Evolutionary conservation across 2,329 filamentous ascomycete genomes (phyloP).

Genomic region (Cladosporium oxysporum): DNA sequence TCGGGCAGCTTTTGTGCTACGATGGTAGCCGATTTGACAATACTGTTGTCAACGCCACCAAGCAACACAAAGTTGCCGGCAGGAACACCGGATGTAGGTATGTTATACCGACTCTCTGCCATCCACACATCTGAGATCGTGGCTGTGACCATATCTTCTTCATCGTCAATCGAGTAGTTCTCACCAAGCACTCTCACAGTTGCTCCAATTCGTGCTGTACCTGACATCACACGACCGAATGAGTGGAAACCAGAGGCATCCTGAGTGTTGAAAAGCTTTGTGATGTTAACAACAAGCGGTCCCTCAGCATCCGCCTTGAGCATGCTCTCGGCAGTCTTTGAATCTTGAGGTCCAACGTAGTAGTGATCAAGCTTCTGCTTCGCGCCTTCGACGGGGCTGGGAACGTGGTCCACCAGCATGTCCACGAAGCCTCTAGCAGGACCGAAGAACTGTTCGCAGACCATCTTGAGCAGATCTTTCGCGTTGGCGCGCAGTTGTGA

Average conservation of each 20-base stretch:
- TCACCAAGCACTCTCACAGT: slow-evolving; percentile 91
- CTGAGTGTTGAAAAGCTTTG: slow-evolving; percentile 86
- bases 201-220: slow-evolving; percentile 77
- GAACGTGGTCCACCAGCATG: slow-evolving; percentile 88
- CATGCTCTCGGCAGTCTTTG: slow-evolving; percentile 78
- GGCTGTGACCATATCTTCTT: slow-evolving; percentile 92
- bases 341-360: slow-evolving; percentile 88
- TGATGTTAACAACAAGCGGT: slow-evolving; percentile 85
- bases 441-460: slow-evolving; percentile 95
- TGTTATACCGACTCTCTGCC: slow-evolving; percentile 88
- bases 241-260: slow-evolving; percentile 92
- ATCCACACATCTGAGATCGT: slow-evolving; percentile 87
- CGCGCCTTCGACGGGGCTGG: slow-evolving; percentile 79
- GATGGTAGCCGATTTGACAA: slow-evolving; percentile 94
- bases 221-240: slow-evolving; percentile 89
- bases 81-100: slow-evolving; percentile 86
- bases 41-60: slow-evolving; percentile 92
- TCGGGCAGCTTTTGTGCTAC: slow-evolving; percentile 78
- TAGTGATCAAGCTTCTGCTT: slow-evolving; percentile 77
- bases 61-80: slow-evolving; percentile 94
- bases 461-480: slow-evolving; percentile 80
- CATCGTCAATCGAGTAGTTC: slow-evolving; percentile 92
- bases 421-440: slow-evolving; percentile 88
- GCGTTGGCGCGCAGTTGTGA: slow-evolving; percentile 90
- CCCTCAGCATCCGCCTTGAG: slow-evolving; percentile 82